Conservation (phyloP, 2,329 filamentous ascomycete genomes). For the Elsinoe arachidis region DNA sequence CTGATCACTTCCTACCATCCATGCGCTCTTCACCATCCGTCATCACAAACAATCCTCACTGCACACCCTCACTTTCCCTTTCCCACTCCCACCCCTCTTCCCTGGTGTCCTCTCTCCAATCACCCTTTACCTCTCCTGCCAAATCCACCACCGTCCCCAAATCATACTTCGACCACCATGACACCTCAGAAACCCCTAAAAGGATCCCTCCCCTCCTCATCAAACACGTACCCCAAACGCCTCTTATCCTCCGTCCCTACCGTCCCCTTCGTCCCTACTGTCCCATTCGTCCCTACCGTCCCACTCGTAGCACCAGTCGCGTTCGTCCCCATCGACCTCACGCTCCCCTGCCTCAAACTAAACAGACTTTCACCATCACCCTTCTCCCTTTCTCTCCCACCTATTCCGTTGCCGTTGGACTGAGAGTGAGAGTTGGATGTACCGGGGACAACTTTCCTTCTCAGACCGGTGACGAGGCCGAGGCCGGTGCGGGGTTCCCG, state of each 20-base stretch:
- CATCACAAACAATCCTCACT: too few relatives aligned
- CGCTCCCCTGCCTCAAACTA: slow-evolving; percentile 14
- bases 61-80: background rate
- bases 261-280: slow-evolving; percentile 19
- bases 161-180: too few relatives aligned
- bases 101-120: background rate
- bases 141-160: too few relatives aligned
- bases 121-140: too few relatives aligned
- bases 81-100: background rate
- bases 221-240: slow-evolving; percentile 27
- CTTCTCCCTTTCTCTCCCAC: slow-evolving; percentile 25
- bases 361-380: slow-evolving; percentile 11
- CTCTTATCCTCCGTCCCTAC: slow-evolving; percentile 24
- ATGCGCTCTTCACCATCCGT: background rate
- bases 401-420: too few relatives aligned
- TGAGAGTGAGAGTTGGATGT: too few relatives aligned
- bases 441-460: slow-evolving; percentile 18
- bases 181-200: slow-evolving; percentile 29
- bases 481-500: background rate
- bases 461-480: background rate
- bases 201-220: slow-evolving; percentile 28
- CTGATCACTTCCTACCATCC: background rate
- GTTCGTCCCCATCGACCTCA: background rate
- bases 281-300: background rate
- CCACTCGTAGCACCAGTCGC: background rate